Evolutionary conservation across 371 early-diverging fungal genomes (phyloP), one percentile per base, ranked within the genome.

Genomic region (Dichotomocladium elegans): DNA sequence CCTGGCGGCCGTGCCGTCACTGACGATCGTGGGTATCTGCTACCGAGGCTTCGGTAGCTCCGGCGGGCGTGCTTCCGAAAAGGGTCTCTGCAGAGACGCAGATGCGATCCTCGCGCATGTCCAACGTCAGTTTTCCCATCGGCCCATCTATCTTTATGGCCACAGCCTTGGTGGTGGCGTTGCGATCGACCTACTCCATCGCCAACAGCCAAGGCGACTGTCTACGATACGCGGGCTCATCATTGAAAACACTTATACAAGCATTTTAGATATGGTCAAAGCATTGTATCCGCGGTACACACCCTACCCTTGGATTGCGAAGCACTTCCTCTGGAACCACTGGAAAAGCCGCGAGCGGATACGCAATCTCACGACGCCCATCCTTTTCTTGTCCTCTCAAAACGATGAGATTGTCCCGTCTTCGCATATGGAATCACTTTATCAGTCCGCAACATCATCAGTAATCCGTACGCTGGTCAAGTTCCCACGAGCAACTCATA

Each of bases 201-300:
- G 30, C 17, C 41, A 2, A 27, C 25, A 31, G 44, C 21, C 41
- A 42, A 34, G 37, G 30, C 30, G 33, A 11, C 19, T 22, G 35
- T 3, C 28, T 2, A 30, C 37, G 7, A 30, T 70, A 3, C 55
- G 30, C 15, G 70, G 73, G 3, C 15, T 74, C 12, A 67, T 77
- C 2, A 41, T 77, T 9, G 78, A 77, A 31, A 77, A 77, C 51
- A 72, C 74, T 6, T 77, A 66, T 33, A 68, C 72, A 5, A 63
- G 63, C 14, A 68, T 72, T 26, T 30, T 49, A 25, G 74, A 60
- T 30, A 67, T 77, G 72, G 72, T 74, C 1, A 28, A 42, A 29
- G 60, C 63, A 1, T 25, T 74, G 33, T 77, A 74, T 47, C 72
- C 74, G 2, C 58, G 60, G 4, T 67, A 64, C 55, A 58, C 70